Base-by-base conservation (phyloP, 192 early-diverging fungal genomes). In the Gryganskiella cystojenkinii region DNA sequence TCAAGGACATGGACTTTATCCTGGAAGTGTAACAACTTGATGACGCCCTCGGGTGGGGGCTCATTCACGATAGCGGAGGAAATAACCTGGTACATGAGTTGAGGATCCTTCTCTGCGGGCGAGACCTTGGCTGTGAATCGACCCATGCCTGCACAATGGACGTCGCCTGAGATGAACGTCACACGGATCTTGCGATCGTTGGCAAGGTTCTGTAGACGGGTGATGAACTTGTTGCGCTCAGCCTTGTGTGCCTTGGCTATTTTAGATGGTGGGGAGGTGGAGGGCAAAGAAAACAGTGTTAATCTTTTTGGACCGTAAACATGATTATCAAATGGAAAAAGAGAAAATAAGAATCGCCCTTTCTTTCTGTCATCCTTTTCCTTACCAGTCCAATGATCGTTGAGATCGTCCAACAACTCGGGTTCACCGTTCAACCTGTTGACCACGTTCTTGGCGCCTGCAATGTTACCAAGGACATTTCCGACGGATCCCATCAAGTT, bases 91-190 rank as follows among this genome's bases (percentile, higher is more conserved):
- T 86, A 86, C 94, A 95, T 95, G 47, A 89, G 81, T 13, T 90
- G 85, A 34, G 82, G 87, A 61, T 95, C 94, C 9, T 76, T 71
- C 70, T 90, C 87, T 3, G 42, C 87, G 79, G 61, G 87, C 13
- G 59, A 58, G 42, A 78, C 52, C 61, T 78, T 78, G 53, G 74
- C 66, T 0, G 60, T 62, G 66, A 79, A 61, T 19, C 83, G 40
- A 45, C 83, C 56, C 64, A 82, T 46, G 4, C 63, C 66, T 47
- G 55, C 70, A 54, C 64, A 85, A 73, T 90, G 86, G 40, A 92
- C 95, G 71, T 96, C 95, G n/a, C 95, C 95, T 13, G 87, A 87
- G 10, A 95, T 81, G 72, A 95, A 93, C 3, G 92, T 92, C 43
- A 95, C 90, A 20, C 95, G 91, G 45, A 93, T 79, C 49, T 82